Base-by-base conservation (phyloP, 108 stramenopile genomes). In the Fragilariopsis cylindrus region DNA sequence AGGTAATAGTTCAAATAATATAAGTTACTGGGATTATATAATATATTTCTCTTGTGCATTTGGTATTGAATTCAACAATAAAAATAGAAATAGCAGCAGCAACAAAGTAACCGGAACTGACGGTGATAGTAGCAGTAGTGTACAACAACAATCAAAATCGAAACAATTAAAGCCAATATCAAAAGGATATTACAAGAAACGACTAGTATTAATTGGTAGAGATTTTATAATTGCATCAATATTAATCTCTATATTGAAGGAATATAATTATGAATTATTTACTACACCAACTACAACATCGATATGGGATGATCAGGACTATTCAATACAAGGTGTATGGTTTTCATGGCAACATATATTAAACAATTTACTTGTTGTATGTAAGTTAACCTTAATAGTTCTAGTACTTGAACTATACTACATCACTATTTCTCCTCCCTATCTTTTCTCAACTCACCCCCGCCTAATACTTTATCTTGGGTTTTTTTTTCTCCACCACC, bases 301-400 rank as follows among this genome's bases (percentile, higher is more conserved):
- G 6, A 63, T 63, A 45, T 44, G 30, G 30, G 30, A 30, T 30
- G 30, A 30, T 30, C 30, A 30, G 30, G 30, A 30, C 50, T 9
- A 63, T 63, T 42, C 43, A 63, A 42, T 44, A 63, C 62, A 45
- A 41, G 21, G 43, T 63, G 8, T 7, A 3, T 44, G 62, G 43
- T 63, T 63, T 63, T 63, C 43, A 5, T 63, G 62, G 62, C 8
- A 63, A n/a, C 62, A 63, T 44, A 12, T 63, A 4, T 43, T 63
- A 0, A 63, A 63, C 40, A 63, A 63, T 45, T 63, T 41, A 0
- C 42, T 63, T 41, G 43, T 63, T 5, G 62, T 44, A 3, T 11
- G 42, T 60, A 40, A 60, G 58, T 60, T 5, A 5, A 56, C 30
- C 30, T 30, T 30, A 30, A 30, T 30, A 30, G 30, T 30, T 30